A percentile compares a stretch with the other conserved stretches of the same genome.
Conservation (phyloP, 768 basidiomycete species). For the Kwoniella bestiolae region DNA sequence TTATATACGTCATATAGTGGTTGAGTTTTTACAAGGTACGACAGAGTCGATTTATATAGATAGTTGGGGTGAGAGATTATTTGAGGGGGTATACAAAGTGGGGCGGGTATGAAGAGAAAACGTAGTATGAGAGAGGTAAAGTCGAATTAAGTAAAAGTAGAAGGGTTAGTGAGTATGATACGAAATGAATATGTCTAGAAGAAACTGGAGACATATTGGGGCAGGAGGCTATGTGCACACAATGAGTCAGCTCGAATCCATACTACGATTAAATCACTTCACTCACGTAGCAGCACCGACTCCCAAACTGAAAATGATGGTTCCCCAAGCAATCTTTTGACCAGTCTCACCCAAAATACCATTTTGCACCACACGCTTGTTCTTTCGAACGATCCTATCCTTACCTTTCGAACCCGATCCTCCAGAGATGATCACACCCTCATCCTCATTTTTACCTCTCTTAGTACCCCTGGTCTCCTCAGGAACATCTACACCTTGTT, state of each 20-base stretch:
- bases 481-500: conserved; percentile 37
- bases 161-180: conserved; percentile 8
- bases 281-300: conserved; percentile 67
- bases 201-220: conserved; percentile 23
- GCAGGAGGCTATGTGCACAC: conserved; percentile 14
- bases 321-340: conserved; percentile 80
- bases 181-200: conserved; percentile 17
- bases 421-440: conserved; percentile 56
- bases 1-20: too few species aligned
- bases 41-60: too few species aligned
- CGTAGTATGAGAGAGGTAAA: neutral
- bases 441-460: conserved; percentile 65
- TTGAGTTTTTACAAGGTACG: too few species aligned
- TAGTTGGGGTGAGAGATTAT: too few species aligned
- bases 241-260: neutral
- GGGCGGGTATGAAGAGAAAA: neutral
- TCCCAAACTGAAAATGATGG: conserved; percentile 80
- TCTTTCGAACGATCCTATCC: conserved; percentile 66
- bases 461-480: conserved; percentile 56
- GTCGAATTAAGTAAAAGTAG: neutral
- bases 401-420: conserved; percentile 29
- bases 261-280: neutral
- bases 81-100: neutral
- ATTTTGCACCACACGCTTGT: conserved; percentile 64
- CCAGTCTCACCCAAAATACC: conserved; percentile 65